These are phyloP conservation scores for Pholiota conissans DNA, from an alignment of 768 basidiomycete genomes.

Conservation along the genomic window DNA sequence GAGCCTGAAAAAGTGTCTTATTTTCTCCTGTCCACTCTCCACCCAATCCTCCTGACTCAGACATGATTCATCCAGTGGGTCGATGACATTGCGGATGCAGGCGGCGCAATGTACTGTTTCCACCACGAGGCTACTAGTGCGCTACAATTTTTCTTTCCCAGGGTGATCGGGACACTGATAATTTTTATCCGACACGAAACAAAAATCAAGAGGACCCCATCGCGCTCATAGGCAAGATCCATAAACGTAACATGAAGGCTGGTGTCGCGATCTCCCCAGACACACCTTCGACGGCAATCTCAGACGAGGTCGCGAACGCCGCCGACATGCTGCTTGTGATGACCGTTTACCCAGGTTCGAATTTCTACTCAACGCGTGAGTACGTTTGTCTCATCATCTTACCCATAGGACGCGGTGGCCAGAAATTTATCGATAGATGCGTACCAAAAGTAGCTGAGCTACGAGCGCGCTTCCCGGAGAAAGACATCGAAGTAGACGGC, in stretches of 20 bases:
- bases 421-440: slow-evolving; percentile 93
- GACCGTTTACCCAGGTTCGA: slow-evolving; percentile 90
- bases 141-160: slow-evolving; percentile 19
- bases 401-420: slow-evolving; percentile 79
- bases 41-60: neutral
- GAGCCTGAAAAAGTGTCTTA: slow-evolving; percentile 78
- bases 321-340: slow-evolving; percentile 98
- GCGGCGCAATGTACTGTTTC: slow-evolving; percentile 94
- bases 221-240: slow-evolving; percentile 79
- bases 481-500: slow-evolving; percentile 98
- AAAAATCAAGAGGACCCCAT: slow-evolving; percentile 58
- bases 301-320: slow-evolving; percentile 76
- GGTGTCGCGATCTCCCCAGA: slow-evolving; percentile 97
- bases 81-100: slow-evolving; percentile 91
- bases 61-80: slow-evolving; percentile 73
- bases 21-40: neutral
- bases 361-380: neutral
- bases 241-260: slow-evolving; percentile 84
- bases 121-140: slow-evolving; percentile 91
- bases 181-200: neutral
- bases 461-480: slow-evolving; percentile 85
- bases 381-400: neutral
- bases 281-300: slow-evolving; percentile 86
- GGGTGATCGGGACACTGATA: neutral
- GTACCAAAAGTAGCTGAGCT: slow-evolving; percentile 92